Evolutionary conservation across 2,329 filamentous ascomycete species (phyloP).

Genomic region (Fusarium coicis): DNA sequence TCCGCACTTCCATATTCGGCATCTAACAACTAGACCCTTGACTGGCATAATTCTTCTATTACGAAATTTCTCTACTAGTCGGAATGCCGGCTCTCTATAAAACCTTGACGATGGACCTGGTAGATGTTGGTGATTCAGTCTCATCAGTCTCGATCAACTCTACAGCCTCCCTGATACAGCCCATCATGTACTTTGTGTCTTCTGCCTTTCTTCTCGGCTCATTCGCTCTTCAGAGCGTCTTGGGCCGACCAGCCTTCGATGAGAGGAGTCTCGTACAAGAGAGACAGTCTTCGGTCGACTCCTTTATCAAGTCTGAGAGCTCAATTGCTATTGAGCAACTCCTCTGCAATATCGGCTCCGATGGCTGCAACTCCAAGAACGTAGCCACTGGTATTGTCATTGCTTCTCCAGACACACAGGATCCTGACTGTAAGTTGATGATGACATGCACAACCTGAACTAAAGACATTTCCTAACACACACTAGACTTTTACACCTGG

Average conservation of each 20-base stretch:
- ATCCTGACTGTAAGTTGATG: slow-evolving; percentile 65
- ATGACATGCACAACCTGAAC: neutral
- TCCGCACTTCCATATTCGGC: slow-evolving; percentile 37
- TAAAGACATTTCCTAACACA: slow-evolving; percentile 3
- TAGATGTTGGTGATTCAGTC: slow-evolving; percentile 37
- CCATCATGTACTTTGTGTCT: slow-evolving; percentile 63
- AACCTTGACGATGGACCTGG: slow-evolving; percentile 40
- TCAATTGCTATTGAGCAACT: slow-evolving; percentile 63
- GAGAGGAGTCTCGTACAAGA: slow-evolving; percentile 45
- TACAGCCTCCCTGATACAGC: slow-evolving; percentile 46
- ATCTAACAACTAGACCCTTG: slow-evolving; percentile 10
- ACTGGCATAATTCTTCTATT: neutral
- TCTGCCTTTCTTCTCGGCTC: slow-evolving; percentile 63
- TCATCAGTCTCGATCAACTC: slow-evolving; percentile 45
- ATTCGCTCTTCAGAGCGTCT: slow-evolving; percentile 61
- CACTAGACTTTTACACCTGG: slow-evolving; percentile 80
- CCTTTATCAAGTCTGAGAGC: slow-evolving; percentile 63
- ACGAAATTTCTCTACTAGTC: neutral
- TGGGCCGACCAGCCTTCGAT: slow-evolving; percentile 56
- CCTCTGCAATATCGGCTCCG: slow-evolving; percentile 68
- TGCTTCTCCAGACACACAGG: slow-evolving; percentile 63
- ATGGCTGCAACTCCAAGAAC: slow-evolving; percentile 60
- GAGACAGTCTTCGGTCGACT: slow-evolving; percentile 61
- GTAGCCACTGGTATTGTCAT: slow-evolving; percentile 64
- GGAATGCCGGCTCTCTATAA: slow-evolving; percentile 32